Percentiles rank a stretch among this genome's conserved stretches.
phyloP scores from a whole-genome alignment of 2,329 filamentous ascomycete species.

The Pseudocercospora fuligena region DNA sequence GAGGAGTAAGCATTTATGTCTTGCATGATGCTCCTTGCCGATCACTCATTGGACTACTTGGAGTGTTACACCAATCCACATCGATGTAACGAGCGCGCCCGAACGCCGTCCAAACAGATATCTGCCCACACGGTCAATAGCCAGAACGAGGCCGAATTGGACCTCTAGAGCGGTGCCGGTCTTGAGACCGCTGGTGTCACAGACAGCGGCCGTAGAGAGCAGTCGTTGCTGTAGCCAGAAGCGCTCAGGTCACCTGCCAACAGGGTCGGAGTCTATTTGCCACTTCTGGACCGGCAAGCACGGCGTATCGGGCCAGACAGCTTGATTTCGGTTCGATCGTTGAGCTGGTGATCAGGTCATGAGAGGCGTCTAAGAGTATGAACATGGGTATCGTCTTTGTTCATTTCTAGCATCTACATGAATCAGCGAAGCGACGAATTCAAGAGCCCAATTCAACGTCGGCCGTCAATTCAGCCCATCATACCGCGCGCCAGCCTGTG shows the following conservation, averaged over 20 bases:
- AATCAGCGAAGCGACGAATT: neutral
- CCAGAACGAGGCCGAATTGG: neutral
- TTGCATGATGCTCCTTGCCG: slow-evolving; percentile 22
- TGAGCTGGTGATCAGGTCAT: neutral
- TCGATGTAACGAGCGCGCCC: slow-evolving; percentile 23
- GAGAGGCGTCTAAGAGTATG: neutral
- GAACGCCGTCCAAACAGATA: slow-evolving; percentile 24
- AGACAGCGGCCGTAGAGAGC: neutral
- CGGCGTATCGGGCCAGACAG: neutral
- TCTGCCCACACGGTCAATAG: slow-evolving; percentile 24
- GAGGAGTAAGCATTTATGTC: slow-evolving; percentile 15
- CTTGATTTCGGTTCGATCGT: neutral
- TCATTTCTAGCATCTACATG: slow-evolving; percentile 7
- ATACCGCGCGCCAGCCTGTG: slow-evolving; percentile 22
- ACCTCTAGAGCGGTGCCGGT: slow-evolving; percentile 8
- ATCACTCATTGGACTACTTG: slow-evolving; percentile 13
- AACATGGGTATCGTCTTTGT: slow-evolving; percentile 1
- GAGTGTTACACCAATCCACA: slow-evolving; percentile 18
- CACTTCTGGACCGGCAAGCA: slow-evolving; percentile 13
- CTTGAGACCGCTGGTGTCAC: slow-evolving; percentile 15
- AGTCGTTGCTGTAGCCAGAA: slow-evolving; percentile 14
- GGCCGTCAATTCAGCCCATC: slow-evolving; percentile 1
- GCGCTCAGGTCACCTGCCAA: neutral
- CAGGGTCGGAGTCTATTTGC: slow-evolving; percentile 12
- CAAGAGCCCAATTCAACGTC: neutral